These are phyloP conservation scores for Knufia fluminis DNA, from an alignment of 2,329 filamentous ascomycete genomes.

Conservation along the genomic window DNA sequence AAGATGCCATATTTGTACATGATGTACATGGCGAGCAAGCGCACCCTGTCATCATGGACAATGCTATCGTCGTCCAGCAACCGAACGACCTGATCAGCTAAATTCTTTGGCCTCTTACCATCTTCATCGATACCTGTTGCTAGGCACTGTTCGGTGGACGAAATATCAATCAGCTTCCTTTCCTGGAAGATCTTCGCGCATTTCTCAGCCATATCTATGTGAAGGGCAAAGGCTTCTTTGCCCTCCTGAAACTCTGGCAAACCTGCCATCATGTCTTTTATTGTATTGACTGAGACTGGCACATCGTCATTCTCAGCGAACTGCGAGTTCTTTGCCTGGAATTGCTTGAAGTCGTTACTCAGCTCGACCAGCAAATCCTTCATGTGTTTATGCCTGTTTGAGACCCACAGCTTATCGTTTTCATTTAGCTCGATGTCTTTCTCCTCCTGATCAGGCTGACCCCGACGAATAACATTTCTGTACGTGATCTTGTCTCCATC, in stretches of 20 bases:
- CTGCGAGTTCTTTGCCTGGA: conserved; percentile 82
- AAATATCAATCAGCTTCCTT: conserved; percentile 76
- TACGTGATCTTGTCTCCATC: conserved; percentile 77
- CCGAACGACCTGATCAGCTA: conserved; percentile 74
- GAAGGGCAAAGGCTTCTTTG: conserved; percentile 89
- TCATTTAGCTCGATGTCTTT: conserved; percentile 90
- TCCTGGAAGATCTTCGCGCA: conserved; percentile 90
- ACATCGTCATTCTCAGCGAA: conserved; percentile 69
- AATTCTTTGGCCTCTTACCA: conserved; percentile 78
- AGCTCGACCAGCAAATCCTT: conserved; percentile 93
- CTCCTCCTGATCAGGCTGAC: conserved; percentile 58
- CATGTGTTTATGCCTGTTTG: conserved; percentile 93
- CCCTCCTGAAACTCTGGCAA: conserved; percentile 90
- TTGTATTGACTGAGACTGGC: conserved; percentile 71
- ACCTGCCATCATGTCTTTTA: conserved; percentile 94
- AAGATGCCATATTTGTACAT: conserved; percentile 81
- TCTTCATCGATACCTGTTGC: conserved; percentile 92
- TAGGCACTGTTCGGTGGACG: conserved; percentile 79
- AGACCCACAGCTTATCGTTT: conserved; percentile 88
- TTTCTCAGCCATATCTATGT: conserved; percentile 93
- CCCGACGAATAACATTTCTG: conserved; percentile 68
- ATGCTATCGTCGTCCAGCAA: conserved; percentile 80
- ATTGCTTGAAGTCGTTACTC: conserved; percentile 85
- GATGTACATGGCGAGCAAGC: conserved; percentile 76
- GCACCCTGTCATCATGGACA: conserved; percentile 62